A percentile compares a stretch with the other conserved stretches of the same genome.
These are phyloP conservation scores for Aspergillus unguis DNA, from an alignment of 2,329 filamentous ascomycete species.

Conservation along the genomic window DNA sequence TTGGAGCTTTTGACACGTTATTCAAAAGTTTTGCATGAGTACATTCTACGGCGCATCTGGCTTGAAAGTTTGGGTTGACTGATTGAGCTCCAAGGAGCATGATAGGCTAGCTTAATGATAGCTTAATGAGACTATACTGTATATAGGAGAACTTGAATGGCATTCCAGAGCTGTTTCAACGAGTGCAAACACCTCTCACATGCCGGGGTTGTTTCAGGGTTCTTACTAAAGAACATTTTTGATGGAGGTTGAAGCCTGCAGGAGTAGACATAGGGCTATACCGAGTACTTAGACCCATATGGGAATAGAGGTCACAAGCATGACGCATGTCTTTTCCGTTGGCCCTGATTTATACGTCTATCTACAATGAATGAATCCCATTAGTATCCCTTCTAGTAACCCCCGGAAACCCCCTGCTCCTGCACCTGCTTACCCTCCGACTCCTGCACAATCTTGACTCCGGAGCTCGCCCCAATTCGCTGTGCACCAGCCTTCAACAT, in stretches of 20 bases:
- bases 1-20: slow-evolving; percentile 2
- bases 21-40: background rate
- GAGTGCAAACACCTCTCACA: no score
- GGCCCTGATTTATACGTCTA: background rate
- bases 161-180: background rate
- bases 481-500: slow-evolving; percentile 58
- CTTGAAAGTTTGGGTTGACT: slow-evolving; percentile 3
- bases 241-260: no score
- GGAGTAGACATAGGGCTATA: no score
- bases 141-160: background rate
- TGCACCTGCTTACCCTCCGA: slow-evolving; percentile 20
- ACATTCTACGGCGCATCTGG: slow-evolving; percentile 7
- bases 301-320: no score
- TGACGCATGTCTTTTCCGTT: no score
- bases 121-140: background rate
- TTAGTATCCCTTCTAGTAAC: background rate
- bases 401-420: slow-evolving; percentile 5
- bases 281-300: no score
- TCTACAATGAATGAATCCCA: background rate
- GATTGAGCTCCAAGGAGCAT: background rate
- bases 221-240: background rate
- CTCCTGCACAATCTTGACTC: slow-evolving; percentile 54
- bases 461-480: slow-evolving; percentile 55
- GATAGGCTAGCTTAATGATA: background rate
- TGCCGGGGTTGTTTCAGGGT: background rate